Evolutionary conservation across 345 rosid genomes (phyloP).

Genomic region (Syzygium jambos): DNA sequence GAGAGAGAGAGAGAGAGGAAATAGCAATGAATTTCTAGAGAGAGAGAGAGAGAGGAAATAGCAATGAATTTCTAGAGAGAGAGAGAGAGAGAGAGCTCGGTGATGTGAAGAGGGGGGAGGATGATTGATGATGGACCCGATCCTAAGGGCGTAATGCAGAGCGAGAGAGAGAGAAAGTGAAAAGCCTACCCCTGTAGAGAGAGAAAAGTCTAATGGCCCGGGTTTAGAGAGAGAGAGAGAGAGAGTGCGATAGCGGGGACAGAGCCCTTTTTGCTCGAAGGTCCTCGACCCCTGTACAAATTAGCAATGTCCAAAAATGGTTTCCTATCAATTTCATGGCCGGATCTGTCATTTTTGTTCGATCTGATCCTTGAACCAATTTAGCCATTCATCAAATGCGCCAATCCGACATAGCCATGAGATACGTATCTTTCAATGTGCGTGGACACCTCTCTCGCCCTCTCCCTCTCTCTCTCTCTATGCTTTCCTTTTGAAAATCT

Average conservation of each 20-base stretch:
- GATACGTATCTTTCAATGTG: too few species aligned
- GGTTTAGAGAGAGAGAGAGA: neutral
- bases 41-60: neutral
- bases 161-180: neutral
- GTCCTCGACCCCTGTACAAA: neutral
- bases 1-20: neutral
- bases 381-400: neutral
- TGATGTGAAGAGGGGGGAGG: neutral
- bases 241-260: neutral
- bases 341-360: neutral
- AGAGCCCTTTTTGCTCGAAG: neutral
- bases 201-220: neutral
- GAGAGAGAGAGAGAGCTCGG: neutral
- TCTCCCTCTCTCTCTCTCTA: too few species aligned
- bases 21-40: neutral
- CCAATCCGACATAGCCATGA: too few species aligned
- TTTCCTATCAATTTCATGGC: too few species aligned
- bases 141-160: neutral
- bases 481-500: too few species aligned
- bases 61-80: neutral
- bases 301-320: neutral
- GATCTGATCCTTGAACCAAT: neutral
- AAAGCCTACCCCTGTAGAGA: neutral
- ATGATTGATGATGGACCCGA: conserved; percentile 12
- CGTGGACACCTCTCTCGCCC: too few species aligned